A percentile compares a stretch with the other conserved stretches of the same genome.
Conservation (phyloP, 163 green algal genomes). For the Scenedesmus sp. region DNA sequence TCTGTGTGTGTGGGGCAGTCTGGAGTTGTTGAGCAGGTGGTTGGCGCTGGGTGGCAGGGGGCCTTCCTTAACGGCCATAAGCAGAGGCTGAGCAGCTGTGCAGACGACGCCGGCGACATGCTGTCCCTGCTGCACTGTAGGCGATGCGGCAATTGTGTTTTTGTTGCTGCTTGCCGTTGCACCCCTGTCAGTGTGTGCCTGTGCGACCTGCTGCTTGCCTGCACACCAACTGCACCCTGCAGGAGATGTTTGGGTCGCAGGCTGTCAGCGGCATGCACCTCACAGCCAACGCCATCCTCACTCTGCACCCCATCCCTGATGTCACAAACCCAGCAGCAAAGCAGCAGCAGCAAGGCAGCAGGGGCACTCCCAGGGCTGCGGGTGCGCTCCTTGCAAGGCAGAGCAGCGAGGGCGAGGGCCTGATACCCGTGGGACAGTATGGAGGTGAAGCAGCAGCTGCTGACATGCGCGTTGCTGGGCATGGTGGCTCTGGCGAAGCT, state of each 20-base stretch:
- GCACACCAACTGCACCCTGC: background rate
- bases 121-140: too few species aligned
- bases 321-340: background rate
- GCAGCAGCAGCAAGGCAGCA: slow-evolving; percentile 59
- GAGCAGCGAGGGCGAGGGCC: background rate
- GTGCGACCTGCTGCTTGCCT: too few species aligned
- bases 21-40: too few species aligned
- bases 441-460: background rate
- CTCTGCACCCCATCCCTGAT: slow-evolving; percentile 1
- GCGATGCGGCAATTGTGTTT: too few species aligned
- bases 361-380: background rate
- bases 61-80: too few species aligned
- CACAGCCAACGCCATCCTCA: background rate
- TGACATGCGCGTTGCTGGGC: too few species aligned
- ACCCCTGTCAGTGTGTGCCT: too few species aligned
- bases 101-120: too few species aligned
- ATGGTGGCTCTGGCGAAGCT: background rate
- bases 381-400: slow-evolving; percentile 56
- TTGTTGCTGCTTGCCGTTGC: too few species aligned
- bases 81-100: too few species aligned
- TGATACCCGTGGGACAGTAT: background rate
- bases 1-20: too few species aligned
- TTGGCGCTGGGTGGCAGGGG: too few species aligned
- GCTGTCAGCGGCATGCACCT: background rate
- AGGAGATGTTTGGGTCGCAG: background rate